phyloP scores from a whole-genome alignment of 768 basidiomycete genomes.

The Trametes cingulata region DNA sequence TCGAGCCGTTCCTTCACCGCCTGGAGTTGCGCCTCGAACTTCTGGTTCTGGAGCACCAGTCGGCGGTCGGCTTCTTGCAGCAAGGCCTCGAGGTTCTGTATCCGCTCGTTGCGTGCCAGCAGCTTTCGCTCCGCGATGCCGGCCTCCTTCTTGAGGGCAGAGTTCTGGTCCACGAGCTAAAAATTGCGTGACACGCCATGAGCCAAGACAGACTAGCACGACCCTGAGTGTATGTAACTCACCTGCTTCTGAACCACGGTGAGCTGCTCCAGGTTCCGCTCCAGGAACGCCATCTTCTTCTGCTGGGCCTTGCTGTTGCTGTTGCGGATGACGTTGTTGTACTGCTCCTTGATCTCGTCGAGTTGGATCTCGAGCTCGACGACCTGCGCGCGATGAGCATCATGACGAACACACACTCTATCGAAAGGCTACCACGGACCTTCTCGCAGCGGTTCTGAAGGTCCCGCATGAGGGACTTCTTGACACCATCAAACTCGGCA shows the following conservation, averaged over 20 bases:
- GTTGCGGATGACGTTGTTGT: slow-evolving; percentile 97
- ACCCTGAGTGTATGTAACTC: slow-evolving; percentile 21
- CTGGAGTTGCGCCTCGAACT: slow-evolving; percentile 92
- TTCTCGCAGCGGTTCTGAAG: slow-evolving; percentile 99
- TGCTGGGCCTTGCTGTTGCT: slow-evolving; percentile 98
- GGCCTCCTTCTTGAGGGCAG: slow-evolving; percentile 94
- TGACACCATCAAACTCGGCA: slow-evolving; percentile 97
- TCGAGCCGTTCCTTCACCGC: slow-evolving; percentile 90
- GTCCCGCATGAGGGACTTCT: slow-evolving; percentile 98
- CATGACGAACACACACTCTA: slow-evolving; percentile 17
- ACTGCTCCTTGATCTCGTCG: slow-evolving; percentile 98
- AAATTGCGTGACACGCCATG: slow-evolving; percentile 17
- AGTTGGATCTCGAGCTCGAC: slow-evolving; percentile 99
- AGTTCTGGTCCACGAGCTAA: slow-evolving; percentile 98
- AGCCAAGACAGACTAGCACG: slow-evolving; percentile 13
- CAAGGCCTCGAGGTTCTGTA: slow-evolving; percentile 92
- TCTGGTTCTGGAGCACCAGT: slow-evolving; percentile 90
- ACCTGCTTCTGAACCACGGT: slow-evolving; percentile 98
- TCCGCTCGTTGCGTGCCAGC: slow-evolving; percentile 94
- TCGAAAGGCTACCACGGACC: slow-evolving; percentile 42
- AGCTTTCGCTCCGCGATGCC: slow-evolving; percentile 96
- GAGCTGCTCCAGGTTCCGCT: slow-evolving; percentile 93
- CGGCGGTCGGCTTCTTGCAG: slow-evolving; percentile 93
- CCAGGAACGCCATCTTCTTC: slow-evolving; percentile 99
- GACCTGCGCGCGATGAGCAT: slow-evolving; percentile 56